Evolutionary conservation across 768 basidiomycete species (phyloP).

Genomic region (Amanita rubescens): DNA sequence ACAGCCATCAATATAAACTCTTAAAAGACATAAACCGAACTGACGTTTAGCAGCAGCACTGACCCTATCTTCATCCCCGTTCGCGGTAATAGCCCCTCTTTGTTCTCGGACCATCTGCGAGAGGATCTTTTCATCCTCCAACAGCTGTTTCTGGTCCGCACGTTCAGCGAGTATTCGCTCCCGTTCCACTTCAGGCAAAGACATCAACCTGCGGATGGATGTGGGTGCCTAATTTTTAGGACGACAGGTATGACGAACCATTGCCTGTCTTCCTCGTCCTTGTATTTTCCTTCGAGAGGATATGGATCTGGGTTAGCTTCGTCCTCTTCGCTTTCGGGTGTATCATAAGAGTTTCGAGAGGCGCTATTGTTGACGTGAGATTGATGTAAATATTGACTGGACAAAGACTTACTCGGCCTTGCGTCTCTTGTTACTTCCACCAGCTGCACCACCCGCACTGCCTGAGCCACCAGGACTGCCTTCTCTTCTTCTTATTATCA

Average conservation of each 20-base stretch:
- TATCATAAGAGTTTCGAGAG: conserved; percentile 45
- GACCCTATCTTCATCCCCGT: conserved; percentile 46
- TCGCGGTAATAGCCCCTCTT: conserved; percentile 31
- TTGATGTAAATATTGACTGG: too few relatives aligned
- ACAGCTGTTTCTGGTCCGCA: conserved; percentile 71
- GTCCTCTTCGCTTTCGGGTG: conserved; percentile 59
- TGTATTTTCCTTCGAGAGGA: conserved; percentile 88
- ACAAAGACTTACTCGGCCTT: conserved; percentile 56
- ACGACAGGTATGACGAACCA: conserved; percentile 43
- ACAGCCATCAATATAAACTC: neutral
- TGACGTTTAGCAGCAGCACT: conserved; percentile 73
- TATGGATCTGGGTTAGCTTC: conserved; percentile 52
- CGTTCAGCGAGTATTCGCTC: conserved; percentile 81
- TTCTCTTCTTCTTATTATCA: conserved; percentile 59
- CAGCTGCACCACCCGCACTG: conserved; percentile 2
- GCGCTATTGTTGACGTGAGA: conserved; percentile 17
- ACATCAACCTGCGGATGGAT: conserved; percentile 49
- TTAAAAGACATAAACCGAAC: conserved; percentile 18
- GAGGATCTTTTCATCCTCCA: conserved; percentile 63
- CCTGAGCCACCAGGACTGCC: conserved; percentile 31
- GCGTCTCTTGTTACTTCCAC: conserved; percentile 40
- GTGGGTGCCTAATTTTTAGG: conserved; percentile 9
- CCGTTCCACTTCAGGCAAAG: conserved; percentile 81
- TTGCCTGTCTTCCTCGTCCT: conserved; percentile 75
- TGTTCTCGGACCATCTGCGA: conserved; percentile 70